Conservation (phyloP, 2,329 filamentous ascomycete species). For the Ceratocystis cacaofunesta region DNA sequence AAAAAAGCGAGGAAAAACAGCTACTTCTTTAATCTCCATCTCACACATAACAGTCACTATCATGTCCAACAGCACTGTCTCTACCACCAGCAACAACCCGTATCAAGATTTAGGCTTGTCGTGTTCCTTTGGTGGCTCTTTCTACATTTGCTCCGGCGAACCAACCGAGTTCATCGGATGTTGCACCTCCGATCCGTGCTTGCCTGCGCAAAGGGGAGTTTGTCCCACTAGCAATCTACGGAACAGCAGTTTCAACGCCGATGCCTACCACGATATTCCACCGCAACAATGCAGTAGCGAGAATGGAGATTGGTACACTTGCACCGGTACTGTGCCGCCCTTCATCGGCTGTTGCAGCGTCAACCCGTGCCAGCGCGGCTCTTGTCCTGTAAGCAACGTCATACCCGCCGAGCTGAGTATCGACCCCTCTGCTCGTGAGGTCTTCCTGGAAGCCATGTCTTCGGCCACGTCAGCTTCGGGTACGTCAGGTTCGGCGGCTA, state of each 20-base stretch:
- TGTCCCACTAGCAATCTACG: constrained; percentile 24
- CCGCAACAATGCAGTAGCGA: constrained; percentile 24
- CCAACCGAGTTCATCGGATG: constrained; percentile 28
- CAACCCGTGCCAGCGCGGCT: constrained; percentile 23
- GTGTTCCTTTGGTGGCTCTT: constrained; percentile 24
- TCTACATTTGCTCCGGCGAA: constrained; percentile 26
- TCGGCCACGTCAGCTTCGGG: background rate
- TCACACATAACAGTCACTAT: background rate
- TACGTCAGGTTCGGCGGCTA: background rate
- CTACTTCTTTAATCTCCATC: background rate
- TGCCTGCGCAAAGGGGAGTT: constrained; percentile 20
- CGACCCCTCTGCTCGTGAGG: constrained; percentile 14
- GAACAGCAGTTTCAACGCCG: constrained; percentile 22
- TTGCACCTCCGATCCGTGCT: constrained; percentile 27
- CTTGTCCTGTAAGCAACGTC: constrained; percentile 21
- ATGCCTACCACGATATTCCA: constrained; percentile 21
- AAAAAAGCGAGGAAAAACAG: background rate
- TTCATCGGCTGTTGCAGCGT: constrained; percentile 29
- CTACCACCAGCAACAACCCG: constrained; percentile 3
- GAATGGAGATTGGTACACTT: constrained; percentile 25
- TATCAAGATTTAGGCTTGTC: constrained; percentile 20
- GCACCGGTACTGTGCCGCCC: constrained; percentile 21
- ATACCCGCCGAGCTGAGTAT: constrained; percentile 21
- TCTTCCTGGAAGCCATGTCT: constrained; percentile 15
- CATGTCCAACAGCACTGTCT: constrained; percentile 4